Conservation (phyloP, 2,329 filamentous ascomycete species). For the Stagonosporopsis vannaccii region DNA sequence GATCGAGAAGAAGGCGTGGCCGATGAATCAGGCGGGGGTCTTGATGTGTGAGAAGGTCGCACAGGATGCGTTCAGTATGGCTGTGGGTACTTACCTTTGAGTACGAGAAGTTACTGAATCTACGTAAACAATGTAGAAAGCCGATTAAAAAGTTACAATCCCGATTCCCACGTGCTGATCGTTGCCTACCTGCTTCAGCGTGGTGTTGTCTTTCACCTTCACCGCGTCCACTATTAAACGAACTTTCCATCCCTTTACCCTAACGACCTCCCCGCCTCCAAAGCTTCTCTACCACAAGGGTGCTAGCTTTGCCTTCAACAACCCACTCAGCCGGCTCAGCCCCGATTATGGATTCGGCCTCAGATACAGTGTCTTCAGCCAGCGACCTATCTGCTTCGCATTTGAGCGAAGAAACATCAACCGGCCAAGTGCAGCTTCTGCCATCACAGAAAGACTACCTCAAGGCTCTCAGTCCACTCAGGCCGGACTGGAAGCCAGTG, state of each 20-base stretch:
- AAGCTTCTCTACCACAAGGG: background rate
- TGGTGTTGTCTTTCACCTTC: background rate
- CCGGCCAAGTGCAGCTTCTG: background rate
- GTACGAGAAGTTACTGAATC: background rate
- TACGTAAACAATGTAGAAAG: too few relatives aligned
- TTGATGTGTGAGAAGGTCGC: conserved; percentile 18
- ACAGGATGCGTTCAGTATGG: conserved; percentile 13
- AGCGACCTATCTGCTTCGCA: background rate
- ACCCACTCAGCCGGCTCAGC: too few relatives aligned
- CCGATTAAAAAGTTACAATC: too few relatives aligned
- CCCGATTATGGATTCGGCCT: background rate
- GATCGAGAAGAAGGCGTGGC: conserved; percentile 16
- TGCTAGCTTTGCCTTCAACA: background rate
- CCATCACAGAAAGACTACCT: background rate
- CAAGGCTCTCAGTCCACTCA: background rate
- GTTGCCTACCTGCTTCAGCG: background rate
- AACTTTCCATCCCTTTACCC: too few relatives aligned
- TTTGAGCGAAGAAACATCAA: background rate
- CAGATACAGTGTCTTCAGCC: background rate
- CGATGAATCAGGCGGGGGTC: background rate
- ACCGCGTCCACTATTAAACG: background rate
- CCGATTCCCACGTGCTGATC: background rate
- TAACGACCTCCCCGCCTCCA: background rate
- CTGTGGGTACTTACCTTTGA: background rate
- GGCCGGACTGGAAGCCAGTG: background rate